Conservation (phyloP, 345 rosid species). For the Acer campestre region DNA sequence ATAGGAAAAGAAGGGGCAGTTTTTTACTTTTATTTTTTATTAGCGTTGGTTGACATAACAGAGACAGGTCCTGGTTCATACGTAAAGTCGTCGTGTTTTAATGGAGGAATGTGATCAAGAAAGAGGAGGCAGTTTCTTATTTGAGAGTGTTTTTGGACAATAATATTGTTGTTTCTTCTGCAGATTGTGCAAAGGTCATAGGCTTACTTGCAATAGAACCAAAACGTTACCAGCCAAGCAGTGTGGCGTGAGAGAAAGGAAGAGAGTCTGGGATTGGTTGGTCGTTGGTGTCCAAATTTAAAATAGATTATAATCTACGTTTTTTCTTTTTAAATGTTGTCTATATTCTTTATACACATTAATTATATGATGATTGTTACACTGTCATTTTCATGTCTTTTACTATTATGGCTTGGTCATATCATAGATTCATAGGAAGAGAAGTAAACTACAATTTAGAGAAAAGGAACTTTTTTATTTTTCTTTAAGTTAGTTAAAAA, state of each 20-base stretch:
- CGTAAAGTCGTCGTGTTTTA: not conserved
- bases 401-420: not conserved
- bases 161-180: constrained; percentile 15
- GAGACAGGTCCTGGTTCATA: constrained; percentile 25
- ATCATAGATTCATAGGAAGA: not conserved
- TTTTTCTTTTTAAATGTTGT: not conserved
- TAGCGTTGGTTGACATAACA: constrained; percentile 30
- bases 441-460: constrained; percentile 10
- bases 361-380: not conserved
- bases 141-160: constrained; percentile 5
- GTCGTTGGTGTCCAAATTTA: constrained; percentile 36
- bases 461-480: not conserved
- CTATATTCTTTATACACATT: not conserved
- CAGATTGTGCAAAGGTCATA: constrained; percentile 22
- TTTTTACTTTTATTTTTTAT: constrained; percentile 4
- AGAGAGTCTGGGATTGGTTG: constrained; percentile 25
- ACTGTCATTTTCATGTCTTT: not conserved
- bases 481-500: no score
- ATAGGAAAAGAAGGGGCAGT: constrained; percentile 29
- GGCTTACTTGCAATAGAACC: constrained; percentile 54
- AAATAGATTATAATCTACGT: constrained; percentile 26
- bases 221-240: constrained; percentile 51
- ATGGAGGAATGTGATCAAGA: constrained; percentile 1
- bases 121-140: not conserved
- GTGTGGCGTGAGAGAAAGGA: constrained; percentile 24